Conservation (phyloP, 2,329 filamentous ascomycete species). For the Truncatella angustata region DNA sequence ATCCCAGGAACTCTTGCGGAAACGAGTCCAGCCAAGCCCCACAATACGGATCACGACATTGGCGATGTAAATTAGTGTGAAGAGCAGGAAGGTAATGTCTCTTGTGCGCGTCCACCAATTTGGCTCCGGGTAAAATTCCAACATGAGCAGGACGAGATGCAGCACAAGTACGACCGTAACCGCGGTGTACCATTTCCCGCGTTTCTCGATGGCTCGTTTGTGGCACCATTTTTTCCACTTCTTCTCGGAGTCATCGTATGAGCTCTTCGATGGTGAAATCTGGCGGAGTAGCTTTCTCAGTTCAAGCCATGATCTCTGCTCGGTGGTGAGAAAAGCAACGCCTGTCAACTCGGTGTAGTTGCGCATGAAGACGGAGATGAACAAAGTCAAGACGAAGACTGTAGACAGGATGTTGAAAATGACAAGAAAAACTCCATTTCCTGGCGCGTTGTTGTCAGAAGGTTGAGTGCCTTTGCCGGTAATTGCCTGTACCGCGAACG, state of each 20-base stretch:
- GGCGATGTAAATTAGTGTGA: slow-evolving; percentile 77
- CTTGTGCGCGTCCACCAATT: slow-evolving; percentile 67
- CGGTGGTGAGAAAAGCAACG: slow-evolving; percentile 90
- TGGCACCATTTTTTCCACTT: slow-evolving; percentile 94
- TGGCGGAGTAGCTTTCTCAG: slow-evolving; percentile 87
- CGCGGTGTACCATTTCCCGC: slow-evolving; percentile 83
- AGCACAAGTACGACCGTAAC: slow-evolving; percentile 78
- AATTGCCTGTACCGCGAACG: slow-evolving; percentile 79
- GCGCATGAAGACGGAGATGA: slow-evolving; percentile 99
- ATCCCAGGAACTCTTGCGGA: slow-evolving; percentile 93
- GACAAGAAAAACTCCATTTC: slow-evolving; percentile 92
- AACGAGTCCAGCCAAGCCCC: slow-evolving; percentile 88
- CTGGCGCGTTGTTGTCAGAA: slow-evolving; percentile 64
- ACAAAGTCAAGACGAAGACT: slow-evolving; percentile 93
- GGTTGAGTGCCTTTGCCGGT: slow-evolving; percentile 76
- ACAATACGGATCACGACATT: slow-evolving; percentile 84
- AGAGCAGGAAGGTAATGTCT: slow-evolving; percentile 74
- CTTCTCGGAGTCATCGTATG: slow-evolving; percentile 72
- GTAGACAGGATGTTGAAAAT: slow-evolving; percentile 95
- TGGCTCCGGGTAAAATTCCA: slow-evolving; percentile 82
- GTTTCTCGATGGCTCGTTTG: slow-evolving; percentile 88
- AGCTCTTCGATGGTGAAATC: slow-evolving; percentile 91
- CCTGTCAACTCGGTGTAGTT: slow-evolving; percentile 99
- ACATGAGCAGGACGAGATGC: slow-evolving; percentile 77
- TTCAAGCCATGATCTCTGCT: slow-evolving; percentile 96